phyloP scores from a whole-genome alignment of 2,329 filamentous ascomycete species.

The Sordariomycetes sp. region DNA sequence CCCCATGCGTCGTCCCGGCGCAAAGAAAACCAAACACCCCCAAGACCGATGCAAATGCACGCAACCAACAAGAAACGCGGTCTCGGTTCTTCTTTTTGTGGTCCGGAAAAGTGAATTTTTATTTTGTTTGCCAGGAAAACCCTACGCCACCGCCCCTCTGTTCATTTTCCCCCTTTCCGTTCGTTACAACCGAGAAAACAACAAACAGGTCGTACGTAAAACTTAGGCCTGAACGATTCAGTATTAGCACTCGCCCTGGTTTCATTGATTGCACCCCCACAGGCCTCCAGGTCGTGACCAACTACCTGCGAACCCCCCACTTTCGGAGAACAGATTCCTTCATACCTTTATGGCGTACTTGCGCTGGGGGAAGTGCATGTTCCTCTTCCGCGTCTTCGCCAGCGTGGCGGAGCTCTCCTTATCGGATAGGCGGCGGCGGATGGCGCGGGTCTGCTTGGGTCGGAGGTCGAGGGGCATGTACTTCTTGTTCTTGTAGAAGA shows the following conservation, averaged over 20 bases:
- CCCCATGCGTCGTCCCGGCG: background rate
- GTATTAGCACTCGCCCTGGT: background rate
- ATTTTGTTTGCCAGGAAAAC: background rate
- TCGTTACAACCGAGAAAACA: background rate
- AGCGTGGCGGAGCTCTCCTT: conserved; percentile 78
- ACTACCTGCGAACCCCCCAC: background rate
- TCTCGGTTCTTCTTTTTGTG: background rate
- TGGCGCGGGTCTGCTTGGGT: conserved; percentile 95
- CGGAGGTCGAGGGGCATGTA: conserved; percentile 97
- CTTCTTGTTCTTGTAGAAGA: conserved; percentile 99
- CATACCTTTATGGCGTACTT: conserved; percentile 97
- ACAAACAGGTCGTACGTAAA: background rate
- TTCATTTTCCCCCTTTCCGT: background rate
- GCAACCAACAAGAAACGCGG: background rate
- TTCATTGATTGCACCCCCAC: background rate
- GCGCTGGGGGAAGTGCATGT: conserved; percentile 93
- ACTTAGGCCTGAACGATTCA: background rate
- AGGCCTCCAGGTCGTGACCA: background rate
- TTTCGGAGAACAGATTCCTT: background rate
- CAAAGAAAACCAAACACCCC: background rate
- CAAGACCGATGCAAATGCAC: background rate
- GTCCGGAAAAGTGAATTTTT: background rate
- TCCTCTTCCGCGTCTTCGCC: conserved; percentile 95
- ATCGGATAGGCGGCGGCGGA: conserved; percentile 88
- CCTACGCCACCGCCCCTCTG: background rate